Evolutionary conservation across 177 flowering plant genomes (phyloP).

Genomic region (Vitis hybrid): DNA sequence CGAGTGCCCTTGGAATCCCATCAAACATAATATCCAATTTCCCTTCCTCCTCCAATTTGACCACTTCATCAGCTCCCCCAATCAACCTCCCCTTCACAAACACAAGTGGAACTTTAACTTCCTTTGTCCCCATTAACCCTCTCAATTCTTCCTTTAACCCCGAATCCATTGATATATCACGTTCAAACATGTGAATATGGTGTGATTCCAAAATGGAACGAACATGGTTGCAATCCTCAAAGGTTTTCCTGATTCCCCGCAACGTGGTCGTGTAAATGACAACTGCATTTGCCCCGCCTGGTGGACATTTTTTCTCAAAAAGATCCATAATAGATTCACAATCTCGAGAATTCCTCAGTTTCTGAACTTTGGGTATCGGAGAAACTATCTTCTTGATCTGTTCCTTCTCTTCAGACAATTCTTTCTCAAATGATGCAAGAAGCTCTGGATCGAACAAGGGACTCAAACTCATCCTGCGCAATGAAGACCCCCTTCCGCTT

Average conservation of each 20-base stretch:
- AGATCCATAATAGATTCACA: slow-evolving; percentile 32
- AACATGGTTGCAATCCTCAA: slow-evolving; percentile 85
- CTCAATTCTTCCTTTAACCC: slow-evolving; percentile 85
- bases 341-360: slow-evolving; percentile 12
- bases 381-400: slow-evolving; percentile 68
- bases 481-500: slow-evolving; percentile 31
- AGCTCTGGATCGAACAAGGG: slow-evolving; percentile 89
- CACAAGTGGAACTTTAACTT: slow-evolving; percentile 68
- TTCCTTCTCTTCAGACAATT: slow-evolving; percentile 54
- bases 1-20: slow-evolving; percentile 49
- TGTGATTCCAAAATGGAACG: slow-evolving; percentile 65
- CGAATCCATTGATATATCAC: slow-evolving; percentile 92
- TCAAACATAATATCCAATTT: slow-evolving; percentile 54
- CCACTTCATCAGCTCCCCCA: slow-evolving; percentile 78
- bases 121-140: slow-evolving; percentile 53
- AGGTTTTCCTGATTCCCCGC: slow-evolving; percentile 90
- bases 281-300: slow-evolving; percentile 68
- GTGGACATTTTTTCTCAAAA: slow-evolving; percentile 66
- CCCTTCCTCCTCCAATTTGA: slow-evolving; percentile 84
- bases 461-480: slow-evolving; percentile 44
- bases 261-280: slow-evolving; percentile 88
- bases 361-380: slow-evolving; percentile 21
- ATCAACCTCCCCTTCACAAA: slow-evolving; percentile 88
- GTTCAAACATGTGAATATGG: slow-evolving; percentile 48
- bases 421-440: slow-evolving; percentile 55